These are phyloP conservation scores for Peniophora sp. DNA, from an alignment of 1,284 basidiomycete genomes.

Conservation along the genomic window DNA sequence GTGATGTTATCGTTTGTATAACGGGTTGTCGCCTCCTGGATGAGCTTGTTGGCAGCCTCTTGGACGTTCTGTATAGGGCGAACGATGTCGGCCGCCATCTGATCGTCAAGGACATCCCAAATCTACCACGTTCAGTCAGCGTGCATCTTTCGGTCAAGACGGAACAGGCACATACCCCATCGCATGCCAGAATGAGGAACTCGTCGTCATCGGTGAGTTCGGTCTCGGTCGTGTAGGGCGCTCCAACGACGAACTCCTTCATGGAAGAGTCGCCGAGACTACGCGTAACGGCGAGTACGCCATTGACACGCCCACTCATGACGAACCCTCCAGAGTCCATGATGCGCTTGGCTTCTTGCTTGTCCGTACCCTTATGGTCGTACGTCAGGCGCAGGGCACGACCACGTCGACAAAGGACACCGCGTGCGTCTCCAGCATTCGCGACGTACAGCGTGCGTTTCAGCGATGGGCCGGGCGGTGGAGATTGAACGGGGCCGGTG, in stretches of 20 bases:
- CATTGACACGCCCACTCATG: slow-evolving; percentile 97
- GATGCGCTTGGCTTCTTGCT: slow-evolving; percentile 95
- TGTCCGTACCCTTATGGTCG: slow-evolving; percentile 97
- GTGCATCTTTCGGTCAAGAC: slow-evolving; percentile 1
- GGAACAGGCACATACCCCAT: slow-evolving; percentile 68
- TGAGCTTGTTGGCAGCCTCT: slow-evolving; percentile 68
- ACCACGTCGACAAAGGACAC: slow-evolving; percentile 83
- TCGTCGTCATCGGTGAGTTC: slow-evolving; percentile 87
- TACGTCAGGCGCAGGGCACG: slow-evolving; percentile 93
- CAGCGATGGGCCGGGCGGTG: slow-evolving; percentile 33
- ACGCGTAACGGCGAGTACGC: slow-evolving; percentile 92
- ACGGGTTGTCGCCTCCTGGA: slow-evolving; percentile 81
- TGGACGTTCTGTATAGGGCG: slow-evolving; percentile 74
- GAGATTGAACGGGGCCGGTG: slow-evolving; percentile 22
- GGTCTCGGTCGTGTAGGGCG: slow-evolving; percentile 97
- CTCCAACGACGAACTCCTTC: slow-evolving; percentile 99
- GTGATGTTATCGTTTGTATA: slow-evolving; percentile 92
- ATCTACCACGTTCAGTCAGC: slow-evolving; percentile 43
- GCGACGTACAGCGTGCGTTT: slow-evolving; percentile 90
- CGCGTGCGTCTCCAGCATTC: slow-evolving; percentile 92
- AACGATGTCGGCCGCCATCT: slow-evolving; percentile 85
- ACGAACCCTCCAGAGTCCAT: slow-evolving; percentile 98
- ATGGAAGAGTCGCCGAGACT: slow-evolving; percentile 96
- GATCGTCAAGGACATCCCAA: slow-evolving; percentile 95
- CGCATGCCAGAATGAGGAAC: slow-evolving; percentile 94